Conservation (phyloP, 1,284 basidiomycete species). For the Tylopilus sp. region DNA sequence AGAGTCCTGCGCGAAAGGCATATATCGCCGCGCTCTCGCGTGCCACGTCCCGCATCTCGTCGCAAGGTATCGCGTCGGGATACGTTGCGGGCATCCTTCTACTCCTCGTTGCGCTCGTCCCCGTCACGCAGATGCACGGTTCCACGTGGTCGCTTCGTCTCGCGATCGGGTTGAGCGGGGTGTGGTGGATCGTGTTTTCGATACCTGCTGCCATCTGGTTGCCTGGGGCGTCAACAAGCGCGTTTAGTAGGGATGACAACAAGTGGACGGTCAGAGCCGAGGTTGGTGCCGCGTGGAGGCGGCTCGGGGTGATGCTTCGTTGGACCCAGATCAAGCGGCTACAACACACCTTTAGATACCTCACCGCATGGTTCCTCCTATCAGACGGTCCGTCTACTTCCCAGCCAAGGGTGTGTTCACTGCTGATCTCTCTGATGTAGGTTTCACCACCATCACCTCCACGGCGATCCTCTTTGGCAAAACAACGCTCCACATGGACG, state of each 20-base stretch:
- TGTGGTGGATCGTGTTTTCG: conserved; percentile 86
- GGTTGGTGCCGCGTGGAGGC: conserved; percentile 68
- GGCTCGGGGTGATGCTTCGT: conserved; percentile 71
- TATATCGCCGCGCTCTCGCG: conserved; percentile 67
- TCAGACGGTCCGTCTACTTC: conserved; percentile 72
- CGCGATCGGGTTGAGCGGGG: conserved; percentile 79
- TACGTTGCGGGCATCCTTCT: conserved; percentile 79
- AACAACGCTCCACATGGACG: conserved; percentile 75
- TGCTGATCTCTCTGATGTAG: conserved; percentile 43
- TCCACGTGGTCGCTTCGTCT: conserved; percentile 77
- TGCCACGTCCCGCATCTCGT: conserved; percentile 80
- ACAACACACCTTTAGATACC: conserved; percentile 84
- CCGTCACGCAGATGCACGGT: conserved; percentile 69
- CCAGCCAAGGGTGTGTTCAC: too few relatives aligned
- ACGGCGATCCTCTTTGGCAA: conserved; percentile 85
- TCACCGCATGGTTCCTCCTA: conserved; percentile 89
- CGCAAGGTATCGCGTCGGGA: conserved; percentile 82
- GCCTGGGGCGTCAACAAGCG: conserved; percentile 48
- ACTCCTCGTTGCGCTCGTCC: conserved; percentile 73
- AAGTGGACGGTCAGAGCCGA: conserved; percentile 59
- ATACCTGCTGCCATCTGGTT: conserved; percentile 78
- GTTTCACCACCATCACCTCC: conserved; percentile 83
- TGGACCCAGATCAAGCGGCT: conserved; percentile 73
- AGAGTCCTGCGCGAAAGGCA: conserved; percentile 24
- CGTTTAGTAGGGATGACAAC: conserved; percentile 17